Evolutionary conservation across 2,329 filamentous ascomycete genomes (phyloP), one percentile per base, ranked within the genome.

Genomic region (Coleophoma crateriformis): DNA sequence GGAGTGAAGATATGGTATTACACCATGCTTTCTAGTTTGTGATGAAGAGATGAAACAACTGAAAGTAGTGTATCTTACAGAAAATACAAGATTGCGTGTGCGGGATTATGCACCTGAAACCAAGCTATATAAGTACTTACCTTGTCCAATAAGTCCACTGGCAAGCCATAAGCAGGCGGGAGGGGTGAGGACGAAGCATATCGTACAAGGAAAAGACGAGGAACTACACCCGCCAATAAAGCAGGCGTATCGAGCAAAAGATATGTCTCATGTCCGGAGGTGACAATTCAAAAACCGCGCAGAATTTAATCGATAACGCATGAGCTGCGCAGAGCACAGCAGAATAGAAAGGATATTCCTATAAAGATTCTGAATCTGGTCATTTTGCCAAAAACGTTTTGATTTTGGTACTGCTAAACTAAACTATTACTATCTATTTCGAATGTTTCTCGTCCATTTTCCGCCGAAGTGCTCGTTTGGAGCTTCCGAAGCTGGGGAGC

Each of bases 401-500:
- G 14, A 38, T n/a, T 38, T 38, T 38, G 13, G 35, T 38, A 38
- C 35, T 38, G 35, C 35, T 38, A 38, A 17, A 38, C 35, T 38
- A n/a, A 38, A 38, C 35, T 38, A 38, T 38, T 17, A 17, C 13
- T n/a, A 17, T 17, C 35, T 7, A 14, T 38, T 17, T 38, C 35
- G 14, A 38, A 38, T 17, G 35, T n/a, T 17, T 38, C 15, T 17
- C 35, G 15, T 38, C 35, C 35, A 38, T n/a, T n/a, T 38, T 17
- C 35, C 35, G 35, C 35, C 22, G 34, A 47, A 46, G n/a, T 19
- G 27, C 7, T 46, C 33, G 35, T 38, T 17, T 38, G 2, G 35
- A 38, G 5, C 35, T 17, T 38, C 50, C 49, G 54, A 47, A 47
- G 40, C 44, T 46, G 53, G 54, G 53, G 53, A 58, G 55, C 56